phyloP scores from a whole-genome alignment of 192 early-diverging fungal species.

The Coemansia sp. region DNA sequence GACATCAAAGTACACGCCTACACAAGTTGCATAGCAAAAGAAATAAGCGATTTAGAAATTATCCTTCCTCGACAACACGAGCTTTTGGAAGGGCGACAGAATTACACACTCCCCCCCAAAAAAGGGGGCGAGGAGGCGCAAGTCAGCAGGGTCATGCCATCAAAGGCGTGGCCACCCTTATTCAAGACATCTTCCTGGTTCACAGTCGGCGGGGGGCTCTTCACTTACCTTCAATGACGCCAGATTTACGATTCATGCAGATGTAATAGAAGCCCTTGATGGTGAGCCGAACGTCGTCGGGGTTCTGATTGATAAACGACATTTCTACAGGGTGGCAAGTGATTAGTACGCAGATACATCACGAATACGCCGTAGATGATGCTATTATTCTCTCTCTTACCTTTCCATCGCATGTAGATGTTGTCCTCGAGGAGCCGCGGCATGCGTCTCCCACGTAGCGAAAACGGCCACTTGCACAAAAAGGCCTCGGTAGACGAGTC shows the following conservation, averaged over 20 bases:
- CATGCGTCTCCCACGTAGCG: conserved; percentile 47
- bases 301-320: conserved; percentile 61
- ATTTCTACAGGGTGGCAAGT: conserved; percentile 35
- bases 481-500: conserved; percentile 27
- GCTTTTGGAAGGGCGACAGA: not conserved
- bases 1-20: conserved; percentile 54
- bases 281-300: conserved; percentile 62
- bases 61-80: not conserved
- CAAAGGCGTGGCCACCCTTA: not conserved
- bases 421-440: conserved; percentile 62
- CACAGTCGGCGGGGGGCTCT: not conserved
- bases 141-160: not conserved
- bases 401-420: conserved; percentile 78
- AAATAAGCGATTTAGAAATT: conserved; percentile 5
- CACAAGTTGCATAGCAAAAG: conserved; percentile 5
- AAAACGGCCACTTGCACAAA: conserved; percentile 36
- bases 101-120: not conserved
- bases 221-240: conserved; percentile 60
- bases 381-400: conserved; percentile 3
- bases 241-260: conserved; percentile 64
- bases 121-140: not conserved
- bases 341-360: not conserved
- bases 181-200: conserved; percentile 1
- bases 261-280: conserved; percentile 74
- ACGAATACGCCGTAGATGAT: not conserved